Evolutionary conservation across 495 filamentous ascomycete genomes (phyloP).

Genomic region (Xylaria nigripes): DNA sequence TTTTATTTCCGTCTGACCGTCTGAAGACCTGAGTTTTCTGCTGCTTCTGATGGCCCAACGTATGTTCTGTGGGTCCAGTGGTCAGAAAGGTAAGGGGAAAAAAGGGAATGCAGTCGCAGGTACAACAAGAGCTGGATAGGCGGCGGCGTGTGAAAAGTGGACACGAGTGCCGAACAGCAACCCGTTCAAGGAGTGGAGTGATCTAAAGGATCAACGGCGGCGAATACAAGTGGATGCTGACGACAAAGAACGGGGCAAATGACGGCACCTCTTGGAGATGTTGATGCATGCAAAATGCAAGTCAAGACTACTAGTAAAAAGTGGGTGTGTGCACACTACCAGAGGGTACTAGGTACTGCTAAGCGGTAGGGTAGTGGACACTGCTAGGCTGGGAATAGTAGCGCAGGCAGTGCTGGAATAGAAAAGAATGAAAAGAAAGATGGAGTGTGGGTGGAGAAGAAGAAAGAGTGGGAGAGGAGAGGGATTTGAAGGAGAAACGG

Average conservation of each 20-base stretch:
- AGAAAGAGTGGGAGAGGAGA: slow-evolving; percentile 13
- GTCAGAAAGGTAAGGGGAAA: slow-evolving; percentile 23
- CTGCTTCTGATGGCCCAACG: slow-evolving; percentile 4
- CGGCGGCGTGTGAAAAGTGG: slow-evolving; percentile 27
- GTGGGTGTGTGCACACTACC: slow-evolving; percentile 13
- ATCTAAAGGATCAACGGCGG: slow-evolving; percentile 32
- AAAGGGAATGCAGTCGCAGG: slow-evolving; percentile 14
- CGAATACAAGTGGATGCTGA: slow-evolving; percentile 41
- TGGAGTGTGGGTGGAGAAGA: slow-evolving; percentile 18
- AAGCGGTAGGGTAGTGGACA: background rate
- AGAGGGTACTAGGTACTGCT: background rate
- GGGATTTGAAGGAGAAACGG: background rate
- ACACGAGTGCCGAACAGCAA: slow-evolving; percentile 24
- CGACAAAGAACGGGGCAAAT: slow-evolving; percentile 21
- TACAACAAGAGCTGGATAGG: slow-evolving; percentile 15
- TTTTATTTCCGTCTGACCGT: slow-evolving; percentile 14
- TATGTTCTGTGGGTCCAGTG: slow-evolving; percentile 10
- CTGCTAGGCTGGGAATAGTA: no score
- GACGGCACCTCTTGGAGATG: slow-evolving; percentile 29
- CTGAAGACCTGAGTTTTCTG: slow-evolving; percentile 10
- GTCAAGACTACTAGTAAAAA: slow-evolving; percentile 21
- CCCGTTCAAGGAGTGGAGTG: slow-evolving; percentile 27
- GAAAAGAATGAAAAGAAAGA: slow-evolving; percentile 11
- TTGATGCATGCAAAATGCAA: slow-evolving; percentile 31
- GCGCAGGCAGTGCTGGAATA: background rate